These are phyloP conservation scores for Clavispora phyllophila DNA, from an alignment of 805 yeast genomes.

Conservation along the genomic window DNA sequence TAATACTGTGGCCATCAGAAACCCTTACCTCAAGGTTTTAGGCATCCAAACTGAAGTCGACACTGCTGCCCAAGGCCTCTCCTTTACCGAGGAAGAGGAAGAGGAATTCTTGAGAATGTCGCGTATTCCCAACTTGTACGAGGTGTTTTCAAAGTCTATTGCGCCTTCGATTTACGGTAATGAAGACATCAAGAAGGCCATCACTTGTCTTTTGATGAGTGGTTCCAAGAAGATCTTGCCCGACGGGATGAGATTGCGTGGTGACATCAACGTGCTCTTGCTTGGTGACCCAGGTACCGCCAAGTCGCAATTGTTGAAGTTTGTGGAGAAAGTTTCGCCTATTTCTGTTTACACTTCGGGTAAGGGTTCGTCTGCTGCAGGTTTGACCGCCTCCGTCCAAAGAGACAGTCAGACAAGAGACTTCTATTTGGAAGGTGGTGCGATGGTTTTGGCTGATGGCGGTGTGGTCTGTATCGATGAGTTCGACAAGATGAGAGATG, in stretches of 20 bases:
- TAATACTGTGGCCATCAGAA: conserved; percentile 81
- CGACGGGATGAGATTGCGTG: conserved; percentile 94
- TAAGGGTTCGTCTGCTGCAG: conserved; percentile 99
- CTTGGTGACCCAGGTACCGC: conserved; percentile 99
- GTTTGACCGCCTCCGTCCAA: conserved; percentile 97
- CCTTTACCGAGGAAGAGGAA: conserved; percentile 88
- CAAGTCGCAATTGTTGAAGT: conserved; percentile 90
- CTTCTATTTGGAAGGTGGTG: conserved; percentile 97
- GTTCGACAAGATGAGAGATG: conserved; percentile 98
- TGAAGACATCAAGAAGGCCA: conserved; percentile 86
- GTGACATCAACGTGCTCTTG: conserved; percentile 89
- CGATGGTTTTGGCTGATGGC: conserved; percentile 99
- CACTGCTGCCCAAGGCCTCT: conserved; percentile 50
- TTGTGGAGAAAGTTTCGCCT: conserved; percentile 92
- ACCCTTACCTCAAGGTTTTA: conserved; percentile 81
- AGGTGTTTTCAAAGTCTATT: conserved; percentile 77
- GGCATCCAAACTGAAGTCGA: conserved; percentile 86
- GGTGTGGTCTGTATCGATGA: conserved; percentile 99
- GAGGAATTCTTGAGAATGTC: conserved; percentile 82
- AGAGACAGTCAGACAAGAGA: conserved; percentile 85
- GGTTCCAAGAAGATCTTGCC: conserved; percentile 91
- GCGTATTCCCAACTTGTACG: conserved; percentile 79
- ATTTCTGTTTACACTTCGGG: conserved; percentile 96
- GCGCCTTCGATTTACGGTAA: conserved; percentile 98
- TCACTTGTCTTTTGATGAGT: conserved; percentile 87